Percentiles rank a stretch among this genome's conserved stretches.
phyloP scores from a whole-genome alignment of 495 filamentous ascomycete genomes.

The Evansstolkia leycettana region DNA sequence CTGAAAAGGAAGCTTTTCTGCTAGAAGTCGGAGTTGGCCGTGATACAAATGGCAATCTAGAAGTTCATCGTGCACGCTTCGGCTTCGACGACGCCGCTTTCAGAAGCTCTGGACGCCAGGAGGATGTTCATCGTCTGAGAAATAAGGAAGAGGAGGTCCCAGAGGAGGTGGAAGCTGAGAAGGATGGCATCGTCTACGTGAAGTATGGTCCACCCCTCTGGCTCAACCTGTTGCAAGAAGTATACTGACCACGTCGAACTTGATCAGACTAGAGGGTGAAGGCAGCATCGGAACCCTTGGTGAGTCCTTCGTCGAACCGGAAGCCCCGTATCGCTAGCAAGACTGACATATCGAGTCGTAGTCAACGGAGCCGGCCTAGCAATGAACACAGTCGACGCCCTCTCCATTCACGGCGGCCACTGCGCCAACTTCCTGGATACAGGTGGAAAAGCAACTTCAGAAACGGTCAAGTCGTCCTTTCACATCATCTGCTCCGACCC shows the following conservation, averaged over 20 bases:
- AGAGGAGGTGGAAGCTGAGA: conserved; percentile 54
- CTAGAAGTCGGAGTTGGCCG: conserved; percentile 37
- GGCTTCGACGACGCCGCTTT: conserved; percentile 74
- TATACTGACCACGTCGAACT: conserved; percentile 4
- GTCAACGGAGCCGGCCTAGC: conserved; percentile 86
- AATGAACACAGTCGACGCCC: conserved; percentile 84
- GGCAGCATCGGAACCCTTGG: conserved; percentile 57
- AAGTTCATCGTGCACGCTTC: conserved; percentile 41
- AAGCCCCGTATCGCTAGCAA: not conserved
- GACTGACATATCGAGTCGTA: conserved; percentile 4
- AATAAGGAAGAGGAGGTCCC: conserved; percentile 37
- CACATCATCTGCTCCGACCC: conserved; percentile 56
- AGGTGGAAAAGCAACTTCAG: conserved; percentile 79
- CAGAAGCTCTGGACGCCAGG: conserved; percentile 50
- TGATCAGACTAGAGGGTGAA: conserved; percentile 27
- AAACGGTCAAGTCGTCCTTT: conserved; percentile 70
- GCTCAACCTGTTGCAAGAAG: not conserved
- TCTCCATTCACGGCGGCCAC: conserved; percentile 49
- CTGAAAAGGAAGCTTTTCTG: conserved; percentile 54
- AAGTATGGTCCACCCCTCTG: conserved; percentile 22
- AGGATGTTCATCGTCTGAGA: conserved; percentile 47
- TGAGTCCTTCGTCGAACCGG: conserved; percentile 10
- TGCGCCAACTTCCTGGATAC: conserved; percentile 83
- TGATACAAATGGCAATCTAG: conserved; percentile 24
- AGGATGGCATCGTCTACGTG: conserved; percentile 63